Conservation (phyloP, 345 rosid species). For the Corchorus capsularis region DNA sequence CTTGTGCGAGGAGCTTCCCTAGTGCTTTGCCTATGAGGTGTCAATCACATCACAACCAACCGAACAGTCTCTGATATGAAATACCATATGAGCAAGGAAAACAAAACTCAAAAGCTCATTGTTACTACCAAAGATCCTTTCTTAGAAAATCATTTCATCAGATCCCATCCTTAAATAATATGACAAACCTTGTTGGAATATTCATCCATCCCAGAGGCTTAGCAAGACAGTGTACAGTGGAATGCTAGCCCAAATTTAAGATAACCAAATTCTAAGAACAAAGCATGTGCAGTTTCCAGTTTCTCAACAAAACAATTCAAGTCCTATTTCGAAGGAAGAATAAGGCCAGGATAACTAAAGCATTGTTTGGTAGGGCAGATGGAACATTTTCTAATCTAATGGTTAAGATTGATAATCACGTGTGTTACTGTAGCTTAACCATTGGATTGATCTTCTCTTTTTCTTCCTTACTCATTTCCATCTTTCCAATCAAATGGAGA, state of each 20-base stretch:
- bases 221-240: neutral
- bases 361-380: neutral
- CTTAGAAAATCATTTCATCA: neutral
- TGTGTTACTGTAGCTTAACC: neutral
- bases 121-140: neutral
- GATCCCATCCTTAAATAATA: neutral
- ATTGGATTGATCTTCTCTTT: too few relatives aligned
- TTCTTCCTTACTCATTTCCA: too few relatives aligned
- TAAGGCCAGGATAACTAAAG: neutral
- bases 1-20: neutral
- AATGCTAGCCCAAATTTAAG: neutral
- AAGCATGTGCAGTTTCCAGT: neutral
- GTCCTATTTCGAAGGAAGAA: neutral
- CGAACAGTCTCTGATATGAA: neutral
- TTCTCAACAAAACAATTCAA: neutral
- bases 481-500: too few relatives aligned
- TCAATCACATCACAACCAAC: neutral
- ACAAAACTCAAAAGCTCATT: neutral
- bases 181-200: neutral
- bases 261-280: neutral
- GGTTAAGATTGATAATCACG: neutral
- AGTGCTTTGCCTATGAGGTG: neutral
- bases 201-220: neutral
- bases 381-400: neutral
- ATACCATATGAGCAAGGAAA: neutral